Conservation (phyloP, 257 asterid genomes). For the Solanum clarkiae region DNA sequence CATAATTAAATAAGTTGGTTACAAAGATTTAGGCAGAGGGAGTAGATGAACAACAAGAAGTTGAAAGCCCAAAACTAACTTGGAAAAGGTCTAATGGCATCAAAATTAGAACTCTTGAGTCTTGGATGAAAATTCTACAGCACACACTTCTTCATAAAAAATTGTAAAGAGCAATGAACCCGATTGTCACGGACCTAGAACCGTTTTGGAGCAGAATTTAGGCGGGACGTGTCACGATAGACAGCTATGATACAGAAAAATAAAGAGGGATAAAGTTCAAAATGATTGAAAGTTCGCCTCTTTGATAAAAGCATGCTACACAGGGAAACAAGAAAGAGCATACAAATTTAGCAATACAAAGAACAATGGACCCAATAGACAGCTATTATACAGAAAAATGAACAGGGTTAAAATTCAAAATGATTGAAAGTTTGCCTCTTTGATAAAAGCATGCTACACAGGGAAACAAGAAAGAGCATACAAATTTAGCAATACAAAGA, state of each 20-base stretch:
- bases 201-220: no score
- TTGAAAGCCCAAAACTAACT: background rate
- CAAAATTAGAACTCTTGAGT: background rate
- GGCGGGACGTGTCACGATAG: background rate
- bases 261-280: background rate
- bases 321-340: background rate
- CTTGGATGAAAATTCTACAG: background rate
- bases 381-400: background rate
- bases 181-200: no score
- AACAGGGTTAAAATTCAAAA: background rate
- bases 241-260: background rate
- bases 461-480: background rate
- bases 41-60: background rate
- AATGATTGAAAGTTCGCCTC: background rate
- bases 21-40: background rate
- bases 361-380: background rate
- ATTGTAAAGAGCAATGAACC: background rate
- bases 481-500: background rate
- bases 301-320: background rate
- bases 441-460: background rate
- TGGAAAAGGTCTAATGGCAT: background rate
- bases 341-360: background rate
- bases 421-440: background rate
- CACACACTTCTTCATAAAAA: background rate
- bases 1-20: background rate